Evolutionary conservation across 192 early-diverging fungal species (phyloP), one percentile per base, ranked within the genome.

Genomic region (Geosiphon pyriformis): DNA sequence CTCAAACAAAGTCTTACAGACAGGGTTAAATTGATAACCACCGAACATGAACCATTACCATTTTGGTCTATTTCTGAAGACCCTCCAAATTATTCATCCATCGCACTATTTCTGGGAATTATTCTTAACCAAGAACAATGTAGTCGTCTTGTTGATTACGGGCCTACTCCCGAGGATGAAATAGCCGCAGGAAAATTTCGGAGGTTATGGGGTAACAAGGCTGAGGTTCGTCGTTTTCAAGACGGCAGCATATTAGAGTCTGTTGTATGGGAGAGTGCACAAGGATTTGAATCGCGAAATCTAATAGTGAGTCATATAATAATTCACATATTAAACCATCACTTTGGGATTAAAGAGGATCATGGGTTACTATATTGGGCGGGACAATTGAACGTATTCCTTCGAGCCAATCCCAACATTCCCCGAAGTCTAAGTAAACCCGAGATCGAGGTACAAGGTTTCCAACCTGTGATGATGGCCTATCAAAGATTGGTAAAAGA

Each of bases 141-240:
- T 3, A 70, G 76, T 55, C 85, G 92, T 29, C 49, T 92, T 26
- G 92, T 99, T 0, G 94, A 94, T 70, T 78, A 89, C 70, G 96
- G 96, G 0, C 96, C 96, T 11, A 81, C 87, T 34, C 86, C 90
- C 17, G 87, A 91, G 31, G 83, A 94, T 52, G 76, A 74, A 30
- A 79, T 81, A 23, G 85, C 78, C 11, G 79, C 85, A 3, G 78
- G 78, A 10, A 82, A 75, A 20, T 97, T 95, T 80, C 78, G 85
- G 8, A 70, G 77, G 26, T 77, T 94, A 32, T 99, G 96, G 96
- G 96, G 96, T n/a, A 82, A 78, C 35, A 87, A 86, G 33, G 83
- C 92, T 2, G 94, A 96, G 70, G 72, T 95, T 56, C 87, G 96
- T 31, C 87, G 96, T 17, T 99, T 97, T 85, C 88, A 93, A 70